Evolutionary conservation across 1,284 basidiomycete genomes (phyloP).

Genomic region (Leccinum insolens): DNA sequence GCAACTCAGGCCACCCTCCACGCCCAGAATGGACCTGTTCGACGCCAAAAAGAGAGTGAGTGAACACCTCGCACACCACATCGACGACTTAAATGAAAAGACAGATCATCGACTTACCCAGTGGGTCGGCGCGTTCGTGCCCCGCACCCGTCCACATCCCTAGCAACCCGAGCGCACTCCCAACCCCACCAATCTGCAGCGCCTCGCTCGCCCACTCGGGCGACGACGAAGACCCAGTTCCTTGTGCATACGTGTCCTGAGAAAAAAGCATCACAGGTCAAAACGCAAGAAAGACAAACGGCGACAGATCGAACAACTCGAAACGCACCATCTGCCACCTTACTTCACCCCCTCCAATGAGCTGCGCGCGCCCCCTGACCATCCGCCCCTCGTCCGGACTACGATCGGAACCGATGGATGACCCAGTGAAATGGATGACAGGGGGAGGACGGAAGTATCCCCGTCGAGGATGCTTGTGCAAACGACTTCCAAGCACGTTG

Average conservation of each 20-base stretch:
- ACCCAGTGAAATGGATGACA: conserved; percentile 52
- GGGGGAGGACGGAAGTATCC: conserved; percentile 42
- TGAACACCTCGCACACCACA: neutral
- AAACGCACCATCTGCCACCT: conserved; percentile 56
- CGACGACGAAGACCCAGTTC: conserved; percentile 12
- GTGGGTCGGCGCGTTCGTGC: conserved; percentile 48
- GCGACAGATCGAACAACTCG: neutral
- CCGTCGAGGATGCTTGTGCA: neutral
- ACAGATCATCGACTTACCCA: conserved; percentile 40
- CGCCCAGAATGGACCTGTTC: conserved; percentile 48
- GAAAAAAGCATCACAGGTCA: conserved; percentile 7
- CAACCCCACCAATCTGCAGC: conserved; percentile 56
- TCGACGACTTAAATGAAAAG: neutral
- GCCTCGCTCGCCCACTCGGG: conserved; percentile 58
- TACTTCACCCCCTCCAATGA: conserved; percentile 53
- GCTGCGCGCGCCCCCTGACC: conserved; percentile 48
- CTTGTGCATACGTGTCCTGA: conserved; percentile 33
- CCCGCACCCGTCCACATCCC: conserved; percentile 64
- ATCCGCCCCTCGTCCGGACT: conserved; percentile 33
- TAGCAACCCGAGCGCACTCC: conserved; percentile 52
- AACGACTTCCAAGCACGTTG: neutral
- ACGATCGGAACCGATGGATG: conserved; percentile 43
- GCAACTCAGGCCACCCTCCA: conserved; percentile 46
- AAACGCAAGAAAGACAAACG: neutral
- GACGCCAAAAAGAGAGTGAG: neutral